Conservation (phyloP, 164 flowering plant species). For the Vitis rotundifolia region DNA sequence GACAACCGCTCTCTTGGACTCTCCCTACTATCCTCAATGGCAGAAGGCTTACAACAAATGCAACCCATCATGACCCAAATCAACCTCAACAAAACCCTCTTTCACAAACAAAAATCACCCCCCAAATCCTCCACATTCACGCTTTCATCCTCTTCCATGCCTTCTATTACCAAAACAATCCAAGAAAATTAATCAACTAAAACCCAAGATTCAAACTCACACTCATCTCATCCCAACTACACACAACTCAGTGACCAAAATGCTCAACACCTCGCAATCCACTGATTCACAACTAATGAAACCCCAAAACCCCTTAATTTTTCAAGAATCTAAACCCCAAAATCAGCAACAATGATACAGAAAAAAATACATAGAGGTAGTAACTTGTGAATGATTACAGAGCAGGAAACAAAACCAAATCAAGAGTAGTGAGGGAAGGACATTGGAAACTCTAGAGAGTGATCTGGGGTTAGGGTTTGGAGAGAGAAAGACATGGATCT, state of each 20-base stretch:
- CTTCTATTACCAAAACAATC: conserved; percentile 12
- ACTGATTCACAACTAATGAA: background rate
- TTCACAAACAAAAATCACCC: conserved; percentile 11
- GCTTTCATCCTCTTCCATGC: conserved; percentile 23
- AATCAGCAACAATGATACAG: background rate
- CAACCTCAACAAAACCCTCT: conserved; percentile 13
- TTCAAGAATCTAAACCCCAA: background rate
- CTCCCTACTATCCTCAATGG: conserved; percentile 76
- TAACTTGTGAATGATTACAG: background rate
- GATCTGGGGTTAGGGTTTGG: background rate
- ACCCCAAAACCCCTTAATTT: background rate
- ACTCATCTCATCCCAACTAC: background rate
- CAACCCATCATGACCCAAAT: conserved; percentile 59
- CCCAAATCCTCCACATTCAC: conserved; percentile 3
- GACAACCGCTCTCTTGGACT: conserved; percentile 65
- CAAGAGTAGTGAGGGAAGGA: no score
- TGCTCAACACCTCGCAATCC: background rate
- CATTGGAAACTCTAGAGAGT: background rate
- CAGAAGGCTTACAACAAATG: conserved; percentile 72
- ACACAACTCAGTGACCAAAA: background rate
- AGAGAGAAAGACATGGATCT: conserved; percentile 8
- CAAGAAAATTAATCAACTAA: background rate
- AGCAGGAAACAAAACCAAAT: no score
- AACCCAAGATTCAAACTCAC: background rate
- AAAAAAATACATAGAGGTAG: background rate